phyloP scores from a whole-genome alignment of 1,284 basidiomycete genomes.

The Butyriboletus appendiculatus region DNA sequence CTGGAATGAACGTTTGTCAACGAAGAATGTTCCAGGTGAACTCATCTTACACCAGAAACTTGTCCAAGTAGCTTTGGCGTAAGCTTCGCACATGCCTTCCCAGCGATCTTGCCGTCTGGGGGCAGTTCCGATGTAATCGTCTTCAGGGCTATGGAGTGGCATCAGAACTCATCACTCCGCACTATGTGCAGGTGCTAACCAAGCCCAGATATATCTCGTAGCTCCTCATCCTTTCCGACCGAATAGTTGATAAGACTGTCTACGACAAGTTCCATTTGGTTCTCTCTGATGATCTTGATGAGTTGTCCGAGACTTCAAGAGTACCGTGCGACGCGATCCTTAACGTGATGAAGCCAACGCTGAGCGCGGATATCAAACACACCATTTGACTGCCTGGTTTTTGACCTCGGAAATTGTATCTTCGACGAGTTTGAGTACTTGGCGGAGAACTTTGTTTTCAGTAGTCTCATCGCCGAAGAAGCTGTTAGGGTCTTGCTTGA shows the following conservation, averaged over 20 bases:
- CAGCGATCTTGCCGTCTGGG: constrained; percentile 74
- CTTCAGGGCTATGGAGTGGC: constrained; percentile 70
- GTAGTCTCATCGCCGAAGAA: constrained; percentile 79
- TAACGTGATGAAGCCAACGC: constrained; percentile 2
- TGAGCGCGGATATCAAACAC: constrained; percentile 20
- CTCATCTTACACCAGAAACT: constrained; percentile 64
- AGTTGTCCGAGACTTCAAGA: constrained; percentile 73
- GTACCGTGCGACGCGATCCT: constrained; percentile 7
- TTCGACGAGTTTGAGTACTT: constrained; percentile 83
- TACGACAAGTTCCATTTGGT: constrained; percentile 83
- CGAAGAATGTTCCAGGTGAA: not conserved
- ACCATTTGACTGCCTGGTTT: constrained; percentile 97
- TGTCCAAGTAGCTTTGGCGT: constrained; percentile 84
- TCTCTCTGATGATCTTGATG: constrained; percentile 83
- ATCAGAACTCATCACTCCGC: constrained; percentile 1
- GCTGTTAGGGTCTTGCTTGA: constrained; percentile 67
- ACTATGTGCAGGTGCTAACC: constrained; percentile 51
- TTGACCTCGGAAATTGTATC: constrained; percentile 98
- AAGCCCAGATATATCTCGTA: constrained; percentile 91
- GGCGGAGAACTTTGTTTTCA: constrained; percentile 79
- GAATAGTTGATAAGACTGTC: constrained; percentile 87
- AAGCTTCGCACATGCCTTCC: constrained; percentile 81
- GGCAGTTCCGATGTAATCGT: constrained; percentile 92
- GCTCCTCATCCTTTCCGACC: constrained; percentile 82
- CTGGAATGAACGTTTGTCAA: constrained; percentile 39